Evolutionary conservation across 768 basidiomycete species (phyloP), one percentile per base, ranked within the genome.

Genomic region (Plicaturopsis crispa): DNA sequence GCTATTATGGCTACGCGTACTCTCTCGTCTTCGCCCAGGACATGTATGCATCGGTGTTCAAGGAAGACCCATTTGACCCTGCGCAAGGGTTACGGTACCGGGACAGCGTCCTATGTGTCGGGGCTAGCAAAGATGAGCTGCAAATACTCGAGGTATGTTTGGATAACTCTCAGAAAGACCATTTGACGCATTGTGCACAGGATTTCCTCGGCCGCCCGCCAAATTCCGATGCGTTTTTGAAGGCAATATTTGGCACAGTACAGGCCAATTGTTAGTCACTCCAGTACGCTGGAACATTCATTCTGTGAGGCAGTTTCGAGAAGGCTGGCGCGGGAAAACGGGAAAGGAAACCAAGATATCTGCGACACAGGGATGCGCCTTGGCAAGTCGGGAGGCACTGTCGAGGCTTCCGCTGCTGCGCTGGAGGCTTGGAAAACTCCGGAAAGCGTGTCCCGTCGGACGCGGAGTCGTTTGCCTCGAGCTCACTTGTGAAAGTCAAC

Each of bases 1-100:
- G 73, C 6, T 85, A 87, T 48, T 85, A 86, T 48, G 78, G 82
- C 66, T 84, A 73, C 60, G 81, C 78, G 3, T 90, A 86, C 47
- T 85, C 82, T 12, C 69, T 85, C n/a, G 74, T 76, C 24, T 76
- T 75, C 42, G 73, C 74, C 2, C 63, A 71, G 26, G 74, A 76
- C 42, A 76, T 76, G 74, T 76, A 75, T 53, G 54, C 73, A 17
- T 81, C 85, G 2, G 72, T 90, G n/a, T 92, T 92, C 66, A 80
- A 84, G 51, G 63, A 67, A 20, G 82, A 85, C 49, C 87, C 87
- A 14, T 65, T 92, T 40, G 75, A 81, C 50, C 76, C 83, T 1
- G 61, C 56, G 17, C 72, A 74, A 12, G 87, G 89, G 4, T 64
- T 69, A 44, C 62, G 58, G 18, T 93, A 92, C 55, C 73, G 87